Evolutionary conservation across 768 basidiomycete genomes (phyloP).

Genomic region (Boletus tylopilopsis): DNA sequence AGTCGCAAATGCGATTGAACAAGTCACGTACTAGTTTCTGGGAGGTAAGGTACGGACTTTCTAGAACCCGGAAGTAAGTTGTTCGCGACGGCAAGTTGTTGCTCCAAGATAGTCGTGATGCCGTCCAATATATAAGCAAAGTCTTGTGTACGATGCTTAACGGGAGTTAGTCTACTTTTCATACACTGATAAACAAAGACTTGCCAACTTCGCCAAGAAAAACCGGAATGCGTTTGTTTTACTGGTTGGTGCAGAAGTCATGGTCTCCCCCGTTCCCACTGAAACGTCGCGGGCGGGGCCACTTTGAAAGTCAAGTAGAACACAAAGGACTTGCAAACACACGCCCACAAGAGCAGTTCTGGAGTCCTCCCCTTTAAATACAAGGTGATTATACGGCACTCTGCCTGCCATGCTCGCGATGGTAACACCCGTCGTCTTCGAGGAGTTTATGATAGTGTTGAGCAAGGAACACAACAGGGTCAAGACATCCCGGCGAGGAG

Average conservation of each 20-base stretch:
- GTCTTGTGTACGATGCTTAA: slow-evolving; percentile 85
- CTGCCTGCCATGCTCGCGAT: slow-evolving; percentile 73
- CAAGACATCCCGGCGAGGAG: slow-evolving; percentile 77
- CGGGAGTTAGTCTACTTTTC: slow-evolving; percentile 8
- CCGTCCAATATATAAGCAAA: slow-evolving; percentile 82
- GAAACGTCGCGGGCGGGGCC: slow-evolving; percentile 60
- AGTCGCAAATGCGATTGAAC: not conserved
- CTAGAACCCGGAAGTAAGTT: slow-evolving; percentile 83
- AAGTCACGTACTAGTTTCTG: slow-evolving; percentile 68
- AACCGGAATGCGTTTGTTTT: slow-evolving; percentile 88
- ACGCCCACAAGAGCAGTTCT: slow-evolving; percentile 67
- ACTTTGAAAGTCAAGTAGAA: slow-evolving; percentile 77
- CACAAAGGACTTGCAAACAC: slow-evolving; percentile 75
- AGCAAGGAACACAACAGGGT: slow-evolving; percentile 90
- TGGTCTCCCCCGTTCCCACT: slow-evolving; percentile 40
- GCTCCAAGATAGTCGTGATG: slow-evolving; percentile 60
- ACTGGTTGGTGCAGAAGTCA: slow-evolving; percentile 47
- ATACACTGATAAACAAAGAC: not conserved
- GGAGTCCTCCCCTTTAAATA: slow-evolving; percentile 86
- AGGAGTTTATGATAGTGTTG: slow-evolving; percentile 82
- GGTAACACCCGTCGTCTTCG: slow-evolving; percentile 45
- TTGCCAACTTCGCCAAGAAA: slow-evolving; percentile 84
- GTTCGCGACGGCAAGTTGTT: slow-evolving; percentile 70
- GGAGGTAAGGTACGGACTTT: slow-evolving; percentile 76
- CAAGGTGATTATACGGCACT: slow-evolving; percentile 85